phyloP scores from a whole-genome alignment of 2,329 filamentous ascomycete species.

The Ustilaginoidea virens region DNA sequence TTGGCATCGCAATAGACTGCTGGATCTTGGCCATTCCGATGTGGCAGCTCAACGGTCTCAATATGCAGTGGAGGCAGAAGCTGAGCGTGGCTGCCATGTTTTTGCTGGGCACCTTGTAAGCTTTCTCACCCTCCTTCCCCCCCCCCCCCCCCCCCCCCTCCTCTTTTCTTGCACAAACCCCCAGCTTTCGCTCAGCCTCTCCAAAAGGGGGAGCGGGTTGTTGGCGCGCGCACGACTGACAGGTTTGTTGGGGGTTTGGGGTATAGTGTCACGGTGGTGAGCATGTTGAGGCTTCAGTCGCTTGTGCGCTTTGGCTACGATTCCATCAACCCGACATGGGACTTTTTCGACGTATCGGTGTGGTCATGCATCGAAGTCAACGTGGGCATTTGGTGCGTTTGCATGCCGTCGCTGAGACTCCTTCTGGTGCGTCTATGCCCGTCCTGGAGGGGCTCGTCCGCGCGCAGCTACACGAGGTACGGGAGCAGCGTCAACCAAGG shows the following conservation, averaged over 20 bases:
- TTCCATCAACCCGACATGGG: conserved; percentile 19
- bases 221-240: too few species aligned
- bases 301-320: conserved; percentile 16
- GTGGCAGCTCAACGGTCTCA: conserved; percentile 24
- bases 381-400: conserved; percentile 23
- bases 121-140: too few species aligned
- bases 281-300: conserved; percentile 19
- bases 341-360: conserved; percentile 14
- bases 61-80: conserved; percentile 32
- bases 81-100: conserved; percentile 35
- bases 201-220: not conserved
- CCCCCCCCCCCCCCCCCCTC: too few species aligned
- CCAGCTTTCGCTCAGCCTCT: not conserved
- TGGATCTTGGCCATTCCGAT: conserved; percentile 36
- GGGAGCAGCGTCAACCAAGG: too few species aligned
- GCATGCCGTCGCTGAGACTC: conserved; percentile 20
- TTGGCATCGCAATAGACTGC: conserved; percentile 35
- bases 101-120: conserved; percentile 30
- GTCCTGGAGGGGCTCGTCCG: too few species aligned
- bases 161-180: too few species aligned
- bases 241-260: too few species aligned
- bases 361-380: conserved; percentile 24
- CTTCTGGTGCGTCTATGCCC: conserved; percentile 24
- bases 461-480: too few species aligned
- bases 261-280: conserved; percentile 23